Evolutionary conservation across 2,329 filamentous ascomycete genomes (phyloP), one percentile per base, ranked within the genome.

Genomic region (Boeremia exigua): DNA sequence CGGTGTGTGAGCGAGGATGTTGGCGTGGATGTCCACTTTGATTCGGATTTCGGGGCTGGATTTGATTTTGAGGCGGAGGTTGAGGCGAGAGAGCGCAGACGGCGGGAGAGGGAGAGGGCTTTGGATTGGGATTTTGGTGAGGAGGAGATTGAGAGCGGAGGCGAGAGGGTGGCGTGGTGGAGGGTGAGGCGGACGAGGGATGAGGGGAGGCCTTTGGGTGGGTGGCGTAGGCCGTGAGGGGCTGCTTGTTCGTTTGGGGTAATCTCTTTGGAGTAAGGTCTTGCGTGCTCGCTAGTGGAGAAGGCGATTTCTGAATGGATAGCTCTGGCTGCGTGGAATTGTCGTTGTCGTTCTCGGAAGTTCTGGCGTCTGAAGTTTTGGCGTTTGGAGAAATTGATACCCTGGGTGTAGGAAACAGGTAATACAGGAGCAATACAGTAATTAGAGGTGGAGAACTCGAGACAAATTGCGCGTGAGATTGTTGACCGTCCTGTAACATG

Each of bases 151-250:
- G 33, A 34, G 6, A 15, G 33, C 28, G 61, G 54, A 17, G 67
- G 69, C 60, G 69, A 56, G 37, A 62, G 49, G 52, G 64, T 62
- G 15, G 49, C 58, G 34, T 71, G 64, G 39, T 54, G 62, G 23
- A 60, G 58, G 53, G 45, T 70, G 1, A 71, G 70, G 60, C 68
- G 66, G 60, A 69, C 62, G 45, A 63, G 62, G 15, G 66, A 70
- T 56, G 70, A 73, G 56, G 63, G 65, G 59, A 68, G 59, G 49
- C 72, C 72, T 15, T 54, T 74, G 60, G 63, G 49, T 56, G 67
- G 67, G 12, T 67, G 61, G 56, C 49, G 61, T 38, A 57, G 63
- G 39, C 27, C 34, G 33, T 65, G 38, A 40, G 27, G 23, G 25
- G 5, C 4, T 28, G 38, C 6, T 36, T 15, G 12, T 11, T 25